Base-by-base conservation (phyloP, 805 yeast genomes). In the Candida alai region DNA sequence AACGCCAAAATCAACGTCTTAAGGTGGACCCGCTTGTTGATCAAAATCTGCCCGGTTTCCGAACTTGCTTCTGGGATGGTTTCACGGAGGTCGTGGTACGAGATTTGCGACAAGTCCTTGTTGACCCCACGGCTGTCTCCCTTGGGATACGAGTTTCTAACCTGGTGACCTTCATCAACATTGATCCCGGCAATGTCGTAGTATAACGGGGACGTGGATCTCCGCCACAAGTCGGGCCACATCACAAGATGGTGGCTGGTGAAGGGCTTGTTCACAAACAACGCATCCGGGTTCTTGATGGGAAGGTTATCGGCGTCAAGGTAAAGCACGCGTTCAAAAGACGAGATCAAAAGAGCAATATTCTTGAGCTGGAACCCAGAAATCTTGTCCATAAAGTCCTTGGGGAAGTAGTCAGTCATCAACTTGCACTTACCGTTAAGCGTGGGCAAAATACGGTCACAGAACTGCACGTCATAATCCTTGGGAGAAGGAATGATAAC, bases 371-470 rank as follows among this genome's bases (percentile, higher is more conserved):
- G 69, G 40, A 48, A 62, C 3, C 65, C 59, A 18, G 43, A 36
- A 25, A 63, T 42, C 13, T 47, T 43, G 19, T 39, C 37, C 31
- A 51, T 42, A 11, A 51, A 26, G 1, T 34, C 21, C 20, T 41
- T 34, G 1, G 67, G 62, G 26, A 64, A 48, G 32, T 48, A 54
- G 36, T 78, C 76, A 12, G 71, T 68, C 58, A 85, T 61, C 34
- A 77, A 68, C 40, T 51, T 54, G 45, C 70, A 64, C 21, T 40
- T 43, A 6, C 56, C 67, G 43, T 61, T 58, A 28, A 60, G 43
- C 6, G 35, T 34, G 2, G 68, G 69, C 26, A 64, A 49, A 24
- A 61, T 39, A 20, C 36, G 42, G 34, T 48, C 44, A 44, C 70
- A 64, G 21, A 63, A 51, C 28, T 59, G 58, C 24, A 47, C 39